Percentiles rank a stretch among this genome's conserved stretches.
These are phyloP conservation scores for Vitis riparia DNA, from an alignment of 164 flowering plant species.

Conservation along the genomic window DNA sequence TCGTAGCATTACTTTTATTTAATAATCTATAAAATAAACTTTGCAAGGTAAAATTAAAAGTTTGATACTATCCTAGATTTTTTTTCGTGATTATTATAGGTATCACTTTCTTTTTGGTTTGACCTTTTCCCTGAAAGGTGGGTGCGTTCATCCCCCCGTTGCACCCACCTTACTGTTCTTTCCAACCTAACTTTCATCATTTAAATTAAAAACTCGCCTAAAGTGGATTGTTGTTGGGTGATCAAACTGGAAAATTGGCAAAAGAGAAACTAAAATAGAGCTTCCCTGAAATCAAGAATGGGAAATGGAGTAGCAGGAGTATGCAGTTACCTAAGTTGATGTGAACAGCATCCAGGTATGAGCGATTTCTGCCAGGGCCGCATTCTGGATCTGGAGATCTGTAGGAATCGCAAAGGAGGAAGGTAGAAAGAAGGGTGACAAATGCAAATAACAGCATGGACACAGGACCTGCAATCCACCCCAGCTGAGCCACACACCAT, in stretches of 20 bases:
- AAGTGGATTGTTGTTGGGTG: no score
- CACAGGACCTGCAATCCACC: conserved; percentile 78
- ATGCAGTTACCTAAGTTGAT: conserved; percentile 43
- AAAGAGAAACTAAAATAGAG: neutral
- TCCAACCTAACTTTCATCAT: no score
- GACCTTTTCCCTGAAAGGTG: no score
- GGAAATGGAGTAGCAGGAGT: neutral
- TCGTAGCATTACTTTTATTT: no score
- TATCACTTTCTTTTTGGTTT: no score
- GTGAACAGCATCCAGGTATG: conserved; percentile 63
- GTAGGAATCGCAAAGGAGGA: conserved; percentile 57
- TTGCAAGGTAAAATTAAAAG: no score
- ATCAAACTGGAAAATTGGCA: neutral
- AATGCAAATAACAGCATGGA: conserved; percentile 51
- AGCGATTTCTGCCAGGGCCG: conserved; percentile 42
- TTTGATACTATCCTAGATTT: no score
- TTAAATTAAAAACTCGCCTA: no score
- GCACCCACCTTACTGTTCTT: no score
- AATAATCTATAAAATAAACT: no score
- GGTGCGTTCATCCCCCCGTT: no score
- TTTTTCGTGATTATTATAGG: no score
- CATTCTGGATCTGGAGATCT: conserved; percentile 53
- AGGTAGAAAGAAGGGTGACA: conserved; percentile 44
- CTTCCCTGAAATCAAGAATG: neutral
- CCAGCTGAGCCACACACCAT: conserved; percentile 75